Base-by-base conservation (phyloP, 2,329 filamentous ascomycete genomes). In the Colletotrichum horii region DNA sequence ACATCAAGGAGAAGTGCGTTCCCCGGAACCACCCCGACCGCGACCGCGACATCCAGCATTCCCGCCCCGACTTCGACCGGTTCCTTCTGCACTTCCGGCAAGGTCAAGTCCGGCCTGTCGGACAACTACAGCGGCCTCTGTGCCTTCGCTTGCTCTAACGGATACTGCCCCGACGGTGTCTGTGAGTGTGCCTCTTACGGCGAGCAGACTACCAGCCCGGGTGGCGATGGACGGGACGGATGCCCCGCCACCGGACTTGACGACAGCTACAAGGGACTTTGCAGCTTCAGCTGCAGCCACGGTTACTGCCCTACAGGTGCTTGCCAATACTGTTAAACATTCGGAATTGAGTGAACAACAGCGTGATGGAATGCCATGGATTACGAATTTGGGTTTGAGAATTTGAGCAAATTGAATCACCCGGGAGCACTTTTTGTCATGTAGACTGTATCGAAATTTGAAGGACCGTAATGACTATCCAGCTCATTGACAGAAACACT, bases 211-310 rank as follows among this genome's bases (percentile, higher is more conserved):
- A 79, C 80, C 9, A 48, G 30, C 32, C 74, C 74, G 22, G 28
- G 66, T 16, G 71, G 71, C 14, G 83, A 78, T 19, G 82, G 82
- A 0, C 77, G 78, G 0, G 52, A 81, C 4, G 84, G 85, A 0
- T 83, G 83, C 43, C 85, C 85, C 6, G 65, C 82, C 4, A 68
- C 79, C 0, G 83, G 83, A 2, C 77, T 83, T 30, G 79, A 81
- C 48, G 81, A 83, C 5, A 80, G 81, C 2, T 89, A 88, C 75
- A 76, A 83, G 52, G 87, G 86, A 0, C 82, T 89, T 19, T 89
- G 88, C 77, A 87, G 83, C 72, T 89, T 83, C 76, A 82, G 85
- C 15, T 89, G 87, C 61, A 85, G 83, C 74, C 85, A 87, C 78
- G 87, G 86, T 0, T 89, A 89, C 74, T 88, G 86, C 66, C 87